Conservation (phyloP, 73 alveolate species). For the Paraurostyla sp. region DNA sequence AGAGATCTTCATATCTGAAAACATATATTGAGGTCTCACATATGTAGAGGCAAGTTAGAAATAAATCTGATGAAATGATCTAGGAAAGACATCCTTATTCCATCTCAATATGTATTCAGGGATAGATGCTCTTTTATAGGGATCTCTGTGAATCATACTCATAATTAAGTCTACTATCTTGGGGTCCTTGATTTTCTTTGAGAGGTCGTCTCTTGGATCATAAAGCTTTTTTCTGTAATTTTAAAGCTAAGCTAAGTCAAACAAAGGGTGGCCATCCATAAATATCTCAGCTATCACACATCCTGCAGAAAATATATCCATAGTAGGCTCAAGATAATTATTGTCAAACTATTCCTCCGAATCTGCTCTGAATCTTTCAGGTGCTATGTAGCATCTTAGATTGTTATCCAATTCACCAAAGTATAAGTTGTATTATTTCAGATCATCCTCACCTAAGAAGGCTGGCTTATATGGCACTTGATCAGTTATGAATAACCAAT, state of each 20-base stretch:
- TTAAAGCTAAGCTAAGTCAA: conserved; percentile 81
- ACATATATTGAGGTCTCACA: conserved; percentile 51
- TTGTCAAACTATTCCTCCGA: conserved; percentile 52
- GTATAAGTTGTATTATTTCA: conserved; percentile 80
- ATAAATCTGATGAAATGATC: conserved; percentile 51
- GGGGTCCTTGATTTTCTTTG: conserved; percentile 71
- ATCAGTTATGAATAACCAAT: conserved; percentile 87
- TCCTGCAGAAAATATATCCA: conserved; percentile 95
- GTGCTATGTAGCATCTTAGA: conserved; percentile 92
- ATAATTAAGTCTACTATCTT: conserved; percentile 65
- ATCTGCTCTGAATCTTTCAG: conserved; percentile 88
- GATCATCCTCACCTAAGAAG: conserved; percentile 79
- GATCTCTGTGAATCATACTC: conserved; percentile 83
- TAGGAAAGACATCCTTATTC: conserved; percentile 64
- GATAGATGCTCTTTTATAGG: conserved; percentile 79
- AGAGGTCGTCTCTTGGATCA: conserved; percentile 68
- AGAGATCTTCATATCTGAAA: conserved; percentile 58
- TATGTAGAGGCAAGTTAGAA: conserved; percentile 64
- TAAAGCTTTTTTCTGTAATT: conserved; percentile 77
- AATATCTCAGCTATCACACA: conserved; percentile 92
- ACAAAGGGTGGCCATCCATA: conserved; percentile 84
- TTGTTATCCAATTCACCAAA: conserved; percentile 89
- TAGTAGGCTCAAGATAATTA: conserved; percentile 70
- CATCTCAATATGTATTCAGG: conserved; percentile 64
- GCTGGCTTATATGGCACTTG: conserved; percentile 87